Evolutionary conservation across 2,329 filamentous ascomycete genomes (phyloP).

Genomic region (Teratosphaeria destructans): DNA sequence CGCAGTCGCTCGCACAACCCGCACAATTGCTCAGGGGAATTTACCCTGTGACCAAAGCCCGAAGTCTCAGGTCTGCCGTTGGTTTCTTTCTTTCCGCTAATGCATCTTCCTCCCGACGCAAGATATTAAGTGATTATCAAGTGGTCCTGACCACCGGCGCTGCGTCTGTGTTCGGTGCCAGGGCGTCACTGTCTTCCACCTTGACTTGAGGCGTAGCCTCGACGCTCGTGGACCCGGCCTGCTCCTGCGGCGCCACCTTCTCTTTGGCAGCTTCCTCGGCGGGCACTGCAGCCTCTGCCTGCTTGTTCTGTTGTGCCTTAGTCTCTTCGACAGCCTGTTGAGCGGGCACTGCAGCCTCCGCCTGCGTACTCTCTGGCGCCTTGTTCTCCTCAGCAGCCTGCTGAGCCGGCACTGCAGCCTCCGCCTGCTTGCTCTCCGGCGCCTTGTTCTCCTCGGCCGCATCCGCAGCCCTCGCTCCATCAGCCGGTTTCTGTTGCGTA

Average conservation of each 20-base stretch:
- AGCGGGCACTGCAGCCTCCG: not conserved
- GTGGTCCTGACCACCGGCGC: not conserved
- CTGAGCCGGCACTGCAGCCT: not conserved
- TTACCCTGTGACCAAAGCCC: too few relatives aligned
- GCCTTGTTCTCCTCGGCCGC: not conserved
- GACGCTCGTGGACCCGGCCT: not conserved
- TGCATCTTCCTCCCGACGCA: not conserved
- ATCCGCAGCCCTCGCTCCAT: not conserved
- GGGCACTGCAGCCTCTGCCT: not conserved
- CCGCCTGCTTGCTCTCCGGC: not conserved
- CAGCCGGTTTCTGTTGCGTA: not conserved
- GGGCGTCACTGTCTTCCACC: not conserved
- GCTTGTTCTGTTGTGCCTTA: not conserved
- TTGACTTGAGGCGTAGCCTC: not conserved
- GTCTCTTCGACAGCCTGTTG: not conserved
- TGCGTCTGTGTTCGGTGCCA: not conserved
- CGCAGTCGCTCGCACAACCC: not conserved
- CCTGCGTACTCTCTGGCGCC: not conserved
- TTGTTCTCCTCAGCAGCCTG: constrained; percentile 15
- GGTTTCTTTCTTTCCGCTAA: not conserved
- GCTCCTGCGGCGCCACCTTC: not conserved
- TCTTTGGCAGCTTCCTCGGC: not conserved
- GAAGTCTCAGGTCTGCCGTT: too few relatives aligned
- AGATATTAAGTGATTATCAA: not conserved
- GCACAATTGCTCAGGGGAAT: too few relatives aligned